Evolutionary conservation across 2,329 filamentous ascomycete species (phyloP).

Genomic region (Xylariaceae sp.): DNA sequence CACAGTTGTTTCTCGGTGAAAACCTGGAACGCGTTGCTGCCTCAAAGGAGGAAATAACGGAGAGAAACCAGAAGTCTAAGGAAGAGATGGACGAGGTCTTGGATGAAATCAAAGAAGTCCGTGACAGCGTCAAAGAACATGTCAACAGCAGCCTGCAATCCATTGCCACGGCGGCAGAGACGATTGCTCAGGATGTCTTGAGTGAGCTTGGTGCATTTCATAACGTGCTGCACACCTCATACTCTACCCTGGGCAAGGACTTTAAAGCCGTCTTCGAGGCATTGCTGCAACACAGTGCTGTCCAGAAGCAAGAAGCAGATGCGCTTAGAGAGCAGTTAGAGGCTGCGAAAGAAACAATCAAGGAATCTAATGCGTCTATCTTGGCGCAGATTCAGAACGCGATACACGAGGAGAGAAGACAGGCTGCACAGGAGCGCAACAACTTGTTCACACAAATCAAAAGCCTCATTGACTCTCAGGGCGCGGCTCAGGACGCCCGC

Average conservation of each 20-base stretch:
- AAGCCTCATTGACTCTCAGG: slow-evolving; percentile 67
- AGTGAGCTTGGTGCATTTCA: slow-evolving; percentile 83
- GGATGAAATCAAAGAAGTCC: slow-evolving; percentile 84
- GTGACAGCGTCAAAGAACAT: slow-evolving; percentile 79
- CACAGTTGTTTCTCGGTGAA: slow-evolving; percentile 64
- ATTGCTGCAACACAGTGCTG: slow-evolving; percentile 65
- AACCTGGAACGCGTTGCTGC: slow-evolving; percentile 63
- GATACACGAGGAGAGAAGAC: slow-evolving; percentile 69
- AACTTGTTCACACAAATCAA: slow-evolving; percentile 72
- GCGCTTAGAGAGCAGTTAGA: slow-evolving; percentile 66
- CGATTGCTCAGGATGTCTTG: slow-evolving; percentile 84
- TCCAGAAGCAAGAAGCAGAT: slow-evolving; percentile 73
- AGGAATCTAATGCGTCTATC: slow-evolving; percentile 62
- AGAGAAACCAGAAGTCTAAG: slow-evolving; percentile 63
- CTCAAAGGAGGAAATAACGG: slow-evolving; percentile 62
- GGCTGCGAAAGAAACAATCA: slow-evolving; percentile 60
- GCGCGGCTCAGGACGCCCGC: slow-evolving; percentile 66
- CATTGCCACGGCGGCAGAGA: slow-evolving; percentile 76
- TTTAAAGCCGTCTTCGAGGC: slow-evolving; percentile 83
- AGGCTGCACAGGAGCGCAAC: slow-evolving; percentile 67
- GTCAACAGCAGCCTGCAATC: slow-evolving; percentile 81
- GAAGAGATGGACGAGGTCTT: slow-evolving; percentile 87
- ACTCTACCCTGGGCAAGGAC: slow-evolving; percentile 75
- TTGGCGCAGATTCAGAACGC: slow-evolving; percentile 62
- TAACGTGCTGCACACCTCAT: slow-evolving; percentile 75